These are phyloP conservation scores for Heterobasidion annosum DNA, from an alignment of 1,284 basidiomycete species.

Conservation along the genomic window DNA sequence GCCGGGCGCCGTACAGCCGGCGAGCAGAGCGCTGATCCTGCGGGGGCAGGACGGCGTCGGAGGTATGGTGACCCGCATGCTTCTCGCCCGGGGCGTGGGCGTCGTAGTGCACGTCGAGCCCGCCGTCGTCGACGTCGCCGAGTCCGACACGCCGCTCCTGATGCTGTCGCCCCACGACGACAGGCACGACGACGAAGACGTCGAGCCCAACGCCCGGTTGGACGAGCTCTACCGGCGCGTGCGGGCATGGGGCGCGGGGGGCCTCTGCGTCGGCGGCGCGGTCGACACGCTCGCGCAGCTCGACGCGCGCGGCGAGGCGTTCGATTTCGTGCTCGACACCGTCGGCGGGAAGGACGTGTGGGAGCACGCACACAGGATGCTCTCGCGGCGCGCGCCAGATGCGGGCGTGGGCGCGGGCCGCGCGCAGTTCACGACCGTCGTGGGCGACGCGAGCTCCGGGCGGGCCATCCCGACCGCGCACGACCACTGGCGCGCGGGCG, in stretches of 20 bases:
- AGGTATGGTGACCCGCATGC: constrained; percentile 68
- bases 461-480: constrained; percentile 57
- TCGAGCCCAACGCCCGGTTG: constrained; percentile 9
- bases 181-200: constrained; percentile 1
- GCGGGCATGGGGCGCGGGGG: constrained; percentile 55
- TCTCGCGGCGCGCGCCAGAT: constrained; percentile 23
- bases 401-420: constrained; percentile 7
- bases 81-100: constrained; percentile 53
- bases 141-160: background rate
- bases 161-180: constrained; percentile 5
- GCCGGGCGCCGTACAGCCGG: background rate
- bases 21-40: constrained; percentile 45
- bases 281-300: constrained; percentile 46
- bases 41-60: constrained; percentile 72
- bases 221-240: constrained; percentile 43
- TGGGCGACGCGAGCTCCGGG: constrained; percentile 51
- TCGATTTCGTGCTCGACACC: constrained; percentile 73
- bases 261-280: constrained; percentile 52
- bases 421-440: constrained; percentile 66
- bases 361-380: constrained; percentile 57
- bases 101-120: constrained; percentile 54
- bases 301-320: constrained; percentile 36
- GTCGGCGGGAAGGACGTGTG: constrained; percentile 71
- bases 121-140: constrained; percentile 4
- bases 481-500: constrained; percentile 62